phyloP scores from a whole-genome alignment of 2,329 filamentous ascomycete genomes.

The Diaporthe ilicicola region DNA sequence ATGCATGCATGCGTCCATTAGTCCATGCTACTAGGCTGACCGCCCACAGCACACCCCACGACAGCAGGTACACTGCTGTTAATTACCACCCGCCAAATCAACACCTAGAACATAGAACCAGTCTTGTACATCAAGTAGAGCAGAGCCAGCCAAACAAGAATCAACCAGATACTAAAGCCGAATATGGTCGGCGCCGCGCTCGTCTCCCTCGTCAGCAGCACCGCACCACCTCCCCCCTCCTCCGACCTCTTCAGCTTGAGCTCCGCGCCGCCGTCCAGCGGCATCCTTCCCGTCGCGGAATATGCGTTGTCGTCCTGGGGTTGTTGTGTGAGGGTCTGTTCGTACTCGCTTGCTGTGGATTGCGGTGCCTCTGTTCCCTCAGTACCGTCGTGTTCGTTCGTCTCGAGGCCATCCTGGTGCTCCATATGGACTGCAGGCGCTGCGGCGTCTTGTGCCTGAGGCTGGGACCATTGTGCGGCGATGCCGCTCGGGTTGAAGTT shows the following conservation, averaged over 20 bases:
- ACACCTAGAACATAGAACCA: constrained; percentile 23
- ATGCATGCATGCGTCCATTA: too few species aligned
- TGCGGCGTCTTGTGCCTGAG: background rate
- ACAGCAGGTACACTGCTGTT: too few species aligned
- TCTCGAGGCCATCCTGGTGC: background rate
- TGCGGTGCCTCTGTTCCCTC: background rate
- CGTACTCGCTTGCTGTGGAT: background rate
- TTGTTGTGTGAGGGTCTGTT: background rate
- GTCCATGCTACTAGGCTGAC: background rate
- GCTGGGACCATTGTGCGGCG: background rate
- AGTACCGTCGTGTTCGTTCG: background rate
- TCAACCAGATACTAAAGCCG: constrained; percentile 25
- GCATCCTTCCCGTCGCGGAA: background rate
- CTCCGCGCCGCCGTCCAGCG: background rate
- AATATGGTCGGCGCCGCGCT: constrained; percentile 23
- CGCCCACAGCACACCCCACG: background rate
- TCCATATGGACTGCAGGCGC: background rate
- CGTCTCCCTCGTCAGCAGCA: background rate
- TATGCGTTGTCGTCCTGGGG: background rate
- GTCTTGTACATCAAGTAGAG: constrained; percentile 30
- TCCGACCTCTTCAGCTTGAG: background rate
- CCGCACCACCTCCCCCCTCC: background rate
- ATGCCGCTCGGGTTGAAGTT: background rate
- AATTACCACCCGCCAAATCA: background rate
- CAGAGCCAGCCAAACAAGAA: constrained; percentile 23